Evolutionary conservation across 1,284 basidiomycete species (phyloP).

Genomic region (Boletus semigastroideus): DNA sequence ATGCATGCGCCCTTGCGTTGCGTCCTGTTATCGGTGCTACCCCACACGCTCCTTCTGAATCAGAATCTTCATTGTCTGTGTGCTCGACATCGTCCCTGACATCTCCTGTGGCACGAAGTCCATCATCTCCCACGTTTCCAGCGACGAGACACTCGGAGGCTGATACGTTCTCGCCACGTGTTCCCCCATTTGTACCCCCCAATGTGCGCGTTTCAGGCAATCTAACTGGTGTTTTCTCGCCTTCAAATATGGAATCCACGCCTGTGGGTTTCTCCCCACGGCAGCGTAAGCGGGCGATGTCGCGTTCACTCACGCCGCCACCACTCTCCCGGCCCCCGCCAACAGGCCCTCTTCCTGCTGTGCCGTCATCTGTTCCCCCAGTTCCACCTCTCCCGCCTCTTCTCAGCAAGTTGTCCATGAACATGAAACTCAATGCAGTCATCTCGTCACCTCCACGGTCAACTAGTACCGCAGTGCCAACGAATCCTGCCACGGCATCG

Average conservation of each 20-base stretch:
- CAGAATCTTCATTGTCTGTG: constrained; percentile 13
- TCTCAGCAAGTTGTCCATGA: constrained; percentile 15
- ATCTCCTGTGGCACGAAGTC: constrained; percentile 8
- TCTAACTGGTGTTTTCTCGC: constrained; percentile 4
- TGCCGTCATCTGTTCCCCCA: constrained; percentile 26
- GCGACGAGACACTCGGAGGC: neutral
- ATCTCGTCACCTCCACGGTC: constrained; percentile 9
- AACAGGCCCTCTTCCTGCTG: constrained; percentile 30
- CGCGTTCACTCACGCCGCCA: constrained; percentile 29
- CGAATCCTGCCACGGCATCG: constrained; percentile 15
- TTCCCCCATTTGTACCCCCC: constrained; percentile 4
- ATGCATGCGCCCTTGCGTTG: neutral
- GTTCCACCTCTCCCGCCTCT: constrained; percentile 29
- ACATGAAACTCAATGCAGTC: neutral
- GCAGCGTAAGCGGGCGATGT: constrained; percentile 21
- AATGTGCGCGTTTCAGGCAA: constrained; percentile 4
- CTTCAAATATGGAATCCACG: constrained; percentile 8
- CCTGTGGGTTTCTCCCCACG: constrained; percentile 11
- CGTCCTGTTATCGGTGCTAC: constrained; percentile 25
- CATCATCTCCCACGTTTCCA: constrained; percentile 14
- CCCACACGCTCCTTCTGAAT: constrained; percentile 29
- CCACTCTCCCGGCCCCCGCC: constrained; percentile 29
- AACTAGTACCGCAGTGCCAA: constrained; percentile 3
- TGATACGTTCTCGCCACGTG: neutral
- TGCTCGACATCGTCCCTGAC: constrained; percentile 15